A percentile compares a stretch with the other conserved stretches of the same genome.
phyloP scores from a whole-genome alignment of 306 rosid genomes.

The Gillenia trifoliata region DNA sequence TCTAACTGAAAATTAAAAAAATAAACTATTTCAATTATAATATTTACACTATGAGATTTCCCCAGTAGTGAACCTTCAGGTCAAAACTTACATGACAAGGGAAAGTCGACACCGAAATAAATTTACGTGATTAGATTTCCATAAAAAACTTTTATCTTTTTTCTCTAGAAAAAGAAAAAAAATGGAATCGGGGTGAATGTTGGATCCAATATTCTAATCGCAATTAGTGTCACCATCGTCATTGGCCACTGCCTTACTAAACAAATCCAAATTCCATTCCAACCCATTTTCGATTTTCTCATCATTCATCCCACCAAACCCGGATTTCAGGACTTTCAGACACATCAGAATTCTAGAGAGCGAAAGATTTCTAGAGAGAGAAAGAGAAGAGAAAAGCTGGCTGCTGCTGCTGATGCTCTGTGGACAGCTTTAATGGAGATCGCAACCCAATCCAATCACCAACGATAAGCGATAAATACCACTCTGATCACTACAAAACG shows the following conservation, averaged over 20 bases:
- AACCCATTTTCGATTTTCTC: background rate
- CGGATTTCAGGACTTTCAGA: background rate
- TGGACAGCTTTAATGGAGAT: slow-evolving; percentile 20
- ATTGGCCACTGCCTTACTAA: background rate
- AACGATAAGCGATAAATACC: background rate
- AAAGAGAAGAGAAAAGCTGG: background rate
- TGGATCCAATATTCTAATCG: background rate
- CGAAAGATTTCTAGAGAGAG: background rate
- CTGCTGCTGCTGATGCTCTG: background rate
- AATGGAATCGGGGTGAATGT: background rate
- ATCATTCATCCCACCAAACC: background rate
- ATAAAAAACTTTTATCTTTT: background rate
- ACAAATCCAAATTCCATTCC: background rate
- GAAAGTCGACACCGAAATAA: background rate
- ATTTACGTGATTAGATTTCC: background rate
- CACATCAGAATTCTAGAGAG: background rate
- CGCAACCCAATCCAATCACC: slow-evolving; percentile 30
- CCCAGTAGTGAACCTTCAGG: no score
- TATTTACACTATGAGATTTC: no score
- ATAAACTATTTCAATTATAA: no score
- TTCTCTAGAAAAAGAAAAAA: background rate
- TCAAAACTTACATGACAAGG: background rate
- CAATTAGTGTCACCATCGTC: background rate
- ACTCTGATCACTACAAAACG: background rate
- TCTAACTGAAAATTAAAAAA: no score